A percentile compares a stretch with the other conserved stretches of the same genome.
phyloP scores from a whole-genome alignment of 2,329 filamentous ascomycete genomes.

The Aspergillus intermedius region DNA sequence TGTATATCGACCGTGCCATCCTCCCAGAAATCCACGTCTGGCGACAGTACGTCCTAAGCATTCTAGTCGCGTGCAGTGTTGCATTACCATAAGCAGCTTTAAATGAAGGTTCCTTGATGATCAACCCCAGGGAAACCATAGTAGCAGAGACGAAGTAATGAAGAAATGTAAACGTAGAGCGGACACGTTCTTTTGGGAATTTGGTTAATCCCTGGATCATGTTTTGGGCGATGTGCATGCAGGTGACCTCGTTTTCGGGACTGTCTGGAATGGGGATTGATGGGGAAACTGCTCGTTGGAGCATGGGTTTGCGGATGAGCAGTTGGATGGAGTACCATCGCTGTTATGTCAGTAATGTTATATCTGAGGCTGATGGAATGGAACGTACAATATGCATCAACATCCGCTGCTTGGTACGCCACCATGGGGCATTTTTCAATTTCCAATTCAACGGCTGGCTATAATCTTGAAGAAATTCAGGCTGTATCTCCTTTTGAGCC shows the following conservation, averaged over 20 bases:
- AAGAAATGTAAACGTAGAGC: slow-evolving; percentile 18
- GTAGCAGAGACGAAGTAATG: slow-evolving; percentile 15
- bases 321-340: slow-evolving; percentile 15
- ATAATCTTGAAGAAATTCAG: slow-evolving; percentile 11
- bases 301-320: slow-evolving; percentile 14
- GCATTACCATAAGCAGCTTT: slow-evolving; percentile 8
- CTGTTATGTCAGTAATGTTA: slow-evolving; percentile 3
- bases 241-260: slow-evolving; percentile 15
- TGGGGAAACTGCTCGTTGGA: slow-evolving; percentile 2
- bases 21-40: slow-evolving; percentile 19
- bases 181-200: slow-evolving; percentile 13
- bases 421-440: slow-evolving; percentile 6
- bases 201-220: slow-evolving; percentile 14
- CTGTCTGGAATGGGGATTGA: slow-evolving; percentile 4
- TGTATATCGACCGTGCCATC: slow-evolving; percentile 11
- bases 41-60: slow-evolving; percentile 13
- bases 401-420: slow-evolving; percentile 14
- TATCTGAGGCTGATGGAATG: neutral
- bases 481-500: slow-evolving; percentile 10
- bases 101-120: slow-evolving; percentile 13
- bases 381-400: slow-evolving; percentile 18
- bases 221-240: slow-evolving; percentile 12
- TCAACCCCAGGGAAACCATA: slow-evolving; percentile 14
- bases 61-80: slow-evolving; percentile 9
- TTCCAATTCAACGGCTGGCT: neutral